These are phyloP conservation scores for Calonectria ilicicola DNA, from an alignment of 2,329 filamentous ascomycete species.

Conservation along the genomic window DNA sequence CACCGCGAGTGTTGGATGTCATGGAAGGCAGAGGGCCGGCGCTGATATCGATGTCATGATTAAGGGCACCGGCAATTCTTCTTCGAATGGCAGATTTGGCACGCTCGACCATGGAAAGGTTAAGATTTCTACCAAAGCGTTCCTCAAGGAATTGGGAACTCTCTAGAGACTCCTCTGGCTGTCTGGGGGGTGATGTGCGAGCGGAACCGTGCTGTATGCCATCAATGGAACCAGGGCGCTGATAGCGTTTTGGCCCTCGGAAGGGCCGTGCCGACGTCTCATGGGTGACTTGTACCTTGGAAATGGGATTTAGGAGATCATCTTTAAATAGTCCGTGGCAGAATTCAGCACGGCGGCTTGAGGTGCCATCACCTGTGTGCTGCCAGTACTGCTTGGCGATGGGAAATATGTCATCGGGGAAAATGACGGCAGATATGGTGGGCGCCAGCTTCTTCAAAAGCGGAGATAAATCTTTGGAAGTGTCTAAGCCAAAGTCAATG, in stretches of 20 bases:
- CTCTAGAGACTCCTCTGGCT: conserved; percentile 66
- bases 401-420: conserved; percentile 73
- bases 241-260: conserved; percentile 86
- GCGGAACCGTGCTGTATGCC: conserved; percentile 27
- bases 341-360: conserved; percentile 91
- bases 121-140: conserved; percentile 91
- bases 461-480: conserved; percentile 62
- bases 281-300: conserved; percentile 40
- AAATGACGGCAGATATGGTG: conserved; percentile 77
- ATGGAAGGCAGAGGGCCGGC: conserved; percentile 38
- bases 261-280: conserved; percentile 49
- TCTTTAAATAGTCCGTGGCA: conserved; percentile 81
- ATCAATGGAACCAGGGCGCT: conserved; percentile 63
- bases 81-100: conserved; percentile 88
- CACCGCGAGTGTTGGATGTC: conserved; percentile 62
- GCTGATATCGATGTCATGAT: conserved; percentile 71
- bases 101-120: conserved; percentile 80
- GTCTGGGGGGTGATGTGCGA: conserved; percentile 33
- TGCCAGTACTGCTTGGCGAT: conserved; percentile 97
- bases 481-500: conserved; percentile 73
- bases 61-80: conserved; percentile 89
- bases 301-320: conserved; percentile 63
- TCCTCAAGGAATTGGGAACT: conserved; percentile 89
- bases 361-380: conserved; percentile 92
- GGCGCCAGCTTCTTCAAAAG: conserved; percentile 68